These are phyloP conservation scores for Apiotrichum sp. DNA, from an alignment of 1,284 basidiomycete genomes.

Conservation along the genomic window DNA sequence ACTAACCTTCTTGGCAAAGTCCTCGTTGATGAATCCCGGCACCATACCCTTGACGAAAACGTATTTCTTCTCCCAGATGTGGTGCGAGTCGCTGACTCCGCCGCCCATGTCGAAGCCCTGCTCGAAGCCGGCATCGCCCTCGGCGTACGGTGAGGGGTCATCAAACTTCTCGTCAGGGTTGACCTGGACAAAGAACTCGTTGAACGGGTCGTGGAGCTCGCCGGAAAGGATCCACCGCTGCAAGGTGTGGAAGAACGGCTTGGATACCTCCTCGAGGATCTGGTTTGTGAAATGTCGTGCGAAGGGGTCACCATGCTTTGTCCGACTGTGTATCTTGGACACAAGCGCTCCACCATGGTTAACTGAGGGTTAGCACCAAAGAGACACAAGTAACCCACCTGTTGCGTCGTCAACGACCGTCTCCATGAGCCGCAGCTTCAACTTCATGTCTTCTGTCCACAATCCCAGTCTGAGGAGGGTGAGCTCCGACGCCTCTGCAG, in stretches of 20 bases:
- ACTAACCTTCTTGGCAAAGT: constrained; percentile 83
- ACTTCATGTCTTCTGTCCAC: constrained; percentile 90
- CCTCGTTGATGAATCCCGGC: constrained; percentile 91
- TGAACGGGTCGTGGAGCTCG: constrained; percentile 89
- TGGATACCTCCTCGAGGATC: constrained; percentile 90
- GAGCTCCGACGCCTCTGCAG: constrained; percentile 58
- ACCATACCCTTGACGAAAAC: constrained; percentile 86
- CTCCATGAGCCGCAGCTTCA: constrained; percentile 96
- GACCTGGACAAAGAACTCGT: constrained; percentile 92
- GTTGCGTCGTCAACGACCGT: constrained; percentile 85
- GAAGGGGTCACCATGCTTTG: constrained; percentile 95
- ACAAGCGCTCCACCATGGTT: constrained; percentile 77
- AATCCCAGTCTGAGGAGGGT: constrained; percentile 82
- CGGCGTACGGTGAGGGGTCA: constrained; percentile 51
- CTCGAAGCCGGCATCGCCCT: constrained; percentile 37
- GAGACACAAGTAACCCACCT: constrained; percentile 50
- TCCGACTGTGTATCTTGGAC: constrained; percentile 90
- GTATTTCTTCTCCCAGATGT: constrained; percentile 90
- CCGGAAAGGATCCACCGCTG: constrained; percentile 97
- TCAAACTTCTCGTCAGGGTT: constrained; percentile 65
- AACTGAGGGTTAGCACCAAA: constrained; percentile 10
- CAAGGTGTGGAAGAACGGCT: constrained; percentile 88
- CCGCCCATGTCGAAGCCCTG: constrained; percentile 30
- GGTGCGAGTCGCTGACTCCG: constrained; percentile 39
- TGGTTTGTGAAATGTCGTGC: constrained; percentile 85